phyloP scores from a whole-genome alignment of 148 eudicot species.

The Persicaria tinctoria region DNA sequence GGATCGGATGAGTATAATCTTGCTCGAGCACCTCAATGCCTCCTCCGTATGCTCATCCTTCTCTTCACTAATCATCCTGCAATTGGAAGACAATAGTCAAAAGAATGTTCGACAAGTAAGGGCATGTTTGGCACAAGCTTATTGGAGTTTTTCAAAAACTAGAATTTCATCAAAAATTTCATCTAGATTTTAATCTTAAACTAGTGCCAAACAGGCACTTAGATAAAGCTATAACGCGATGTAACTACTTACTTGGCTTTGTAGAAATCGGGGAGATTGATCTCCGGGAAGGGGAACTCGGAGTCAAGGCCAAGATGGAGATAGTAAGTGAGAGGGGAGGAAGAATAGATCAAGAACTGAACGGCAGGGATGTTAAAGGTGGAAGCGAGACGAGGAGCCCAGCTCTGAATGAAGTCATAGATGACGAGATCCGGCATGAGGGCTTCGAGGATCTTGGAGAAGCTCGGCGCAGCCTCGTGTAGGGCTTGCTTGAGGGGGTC shows the following conservation, averaged over 20 bases:
- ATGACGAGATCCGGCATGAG: conserved; percentile 19
- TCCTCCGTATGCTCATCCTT: too few relatives aligned
- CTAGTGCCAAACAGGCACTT: too few relatives aligned
- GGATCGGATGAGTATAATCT: not conserved
- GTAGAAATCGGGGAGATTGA: conserved; percentile 5
- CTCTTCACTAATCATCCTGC: too few relatives aligned
- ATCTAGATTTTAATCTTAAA: too few relatives aligned
- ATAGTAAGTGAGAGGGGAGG: not conserved
- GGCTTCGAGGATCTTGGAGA: conserved; percentile 7
- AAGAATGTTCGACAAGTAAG: too few relatives aligned
- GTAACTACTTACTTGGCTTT: too few relatives aligned
- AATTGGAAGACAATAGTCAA: too few relatives aligned
- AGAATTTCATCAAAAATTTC: too few relatives aligned
- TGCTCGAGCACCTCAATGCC: not conserved
- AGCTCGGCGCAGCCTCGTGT: conserved; percentile 9
- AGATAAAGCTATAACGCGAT: too few relatives aligned
- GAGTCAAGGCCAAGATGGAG: not conserved
- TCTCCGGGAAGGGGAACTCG: conserved; percentile 19
- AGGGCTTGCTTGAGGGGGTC: conserved; percentile 15
- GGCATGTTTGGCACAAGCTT: too few relatives aligned
- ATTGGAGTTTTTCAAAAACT: too few relatives aligned
- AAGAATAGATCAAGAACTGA: not conserved
- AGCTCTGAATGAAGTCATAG: conserved; percentile 18
- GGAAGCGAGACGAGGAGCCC: conserved; percentile 18
- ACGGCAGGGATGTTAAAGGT: conserved; percentile 4